A percentile compares a stretch with the other conserved stretches of the same genome.
Evolutionary conservation across 805 yeast species (phyloP).

Genomic region (Yarrowia sp.): DNA sequence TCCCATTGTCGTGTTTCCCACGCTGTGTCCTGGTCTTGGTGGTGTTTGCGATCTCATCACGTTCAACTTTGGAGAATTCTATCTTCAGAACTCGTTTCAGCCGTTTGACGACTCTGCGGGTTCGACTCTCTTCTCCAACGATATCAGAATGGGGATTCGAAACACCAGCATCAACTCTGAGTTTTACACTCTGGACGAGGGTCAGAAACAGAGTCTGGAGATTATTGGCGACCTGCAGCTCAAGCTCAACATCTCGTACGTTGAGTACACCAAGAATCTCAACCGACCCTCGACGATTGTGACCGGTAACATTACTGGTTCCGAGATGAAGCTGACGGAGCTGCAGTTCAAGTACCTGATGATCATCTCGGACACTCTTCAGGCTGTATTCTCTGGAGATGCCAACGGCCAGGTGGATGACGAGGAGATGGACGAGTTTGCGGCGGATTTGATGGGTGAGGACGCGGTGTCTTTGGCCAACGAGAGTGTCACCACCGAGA

Average conservation of each 20-base stretch:
- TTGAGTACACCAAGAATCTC: conserved; percentile 50
- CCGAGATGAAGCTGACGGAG: conserved; percentile 73
- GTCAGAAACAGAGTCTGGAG: conserved; percentile 59
- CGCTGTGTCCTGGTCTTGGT: conserved; percentile 49
- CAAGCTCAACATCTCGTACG: conserved; percentile 63
- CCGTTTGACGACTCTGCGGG: conserved; percentile 45
- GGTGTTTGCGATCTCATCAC: conserved; percentile 67
- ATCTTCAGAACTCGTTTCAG: conserved; percentile 66
- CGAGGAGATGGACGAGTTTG: conserved; percentile 60
- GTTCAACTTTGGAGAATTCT: conserved; percentile 82
- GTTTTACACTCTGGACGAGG: conserved; percentile 57
- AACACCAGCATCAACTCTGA: conserved; percentile 72
- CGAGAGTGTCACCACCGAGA: conserved; percentile 14
- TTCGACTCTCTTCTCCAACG: conserved; percentile 54
- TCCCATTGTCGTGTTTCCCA: conserved; percentile 85
- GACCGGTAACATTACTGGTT: conserved; percentile 65
- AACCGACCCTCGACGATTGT: conserved; percentile 59
- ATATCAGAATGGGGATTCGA: conserved; percentile 71
- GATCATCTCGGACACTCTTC: conserved; percentile 61
- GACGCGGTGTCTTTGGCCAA: conserved; percentile 39
- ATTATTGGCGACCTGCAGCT: conserved; percentile 73
- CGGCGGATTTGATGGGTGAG: conserved; percentile 44
- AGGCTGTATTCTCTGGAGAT: conserved; percentile 58
- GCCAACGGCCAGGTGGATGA: conserved; percentile 57
- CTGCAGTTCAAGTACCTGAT: conserved; percentile 67